A percentile compares a stretch with the other conserved stretches of the same genome.
Conservation (phyloP, 345 rosid genomes). For the Salix viminalis region DNA sequence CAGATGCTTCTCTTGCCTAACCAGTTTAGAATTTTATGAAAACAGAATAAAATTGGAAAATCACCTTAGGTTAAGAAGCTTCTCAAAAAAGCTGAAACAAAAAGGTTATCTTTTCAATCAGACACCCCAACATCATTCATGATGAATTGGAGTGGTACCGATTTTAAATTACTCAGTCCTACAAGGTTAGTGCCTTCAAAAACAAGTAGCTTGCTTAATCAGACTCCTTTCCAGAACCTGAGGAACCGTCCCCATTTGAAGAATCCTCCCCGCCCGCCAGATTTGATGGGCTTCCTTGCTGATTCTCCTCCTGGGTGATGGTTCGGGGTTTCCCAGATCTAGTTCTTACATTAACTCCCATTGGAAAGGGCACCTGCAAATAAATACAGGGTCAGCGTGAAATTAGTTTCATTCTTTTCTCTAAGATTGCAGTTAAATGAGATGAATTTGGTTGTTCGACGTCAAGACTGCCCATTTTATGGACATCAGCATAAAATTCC, state of each 20-base stretch:
- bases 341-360: slow-evolving; percentile 49
- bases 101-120: background rate
- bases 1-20: slow-evolving; percentile 14
- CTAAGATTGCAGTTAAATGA: background rate
- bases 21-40: slow-evolving; percentile 1
- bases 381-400: background rate
- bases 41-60: slow-evolving; percentile 7
- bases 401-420: background rate
- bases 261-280: slow-evolving; percentile 29
- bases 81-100: background rate
- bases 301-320: slow-evolving; percentile 25
- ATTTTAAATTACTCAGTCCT: slow-evolving; percentile 9
- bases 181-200: slow-evolving; percentile 29
- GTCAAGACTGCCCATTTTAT: background rate
- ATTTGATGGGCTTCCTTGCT: slow-evolving; percentile 25
- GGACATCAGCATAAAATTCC: background rate
- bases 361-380: slow-evolving; percentile 59
- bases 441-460: background rate
- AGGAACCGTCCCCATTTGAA: slow-evolving; percentile 29
- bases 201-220: slow-evolving; percentile 24
- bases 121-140: slow-evolving; percentile 4
- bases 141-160: slow-evolving; percentile 3
- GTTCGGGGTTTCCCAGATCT: slow-evolving; percentile 42
- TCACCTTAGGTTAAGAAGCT: slow-evolving; percentile 10
- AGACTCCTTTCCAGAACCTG: slow-evolving; percentile 37